phyloP scores from a whole-genome alignment of 495 filamentous ascomycete genomes.

The Podospora anserina region DNA sequence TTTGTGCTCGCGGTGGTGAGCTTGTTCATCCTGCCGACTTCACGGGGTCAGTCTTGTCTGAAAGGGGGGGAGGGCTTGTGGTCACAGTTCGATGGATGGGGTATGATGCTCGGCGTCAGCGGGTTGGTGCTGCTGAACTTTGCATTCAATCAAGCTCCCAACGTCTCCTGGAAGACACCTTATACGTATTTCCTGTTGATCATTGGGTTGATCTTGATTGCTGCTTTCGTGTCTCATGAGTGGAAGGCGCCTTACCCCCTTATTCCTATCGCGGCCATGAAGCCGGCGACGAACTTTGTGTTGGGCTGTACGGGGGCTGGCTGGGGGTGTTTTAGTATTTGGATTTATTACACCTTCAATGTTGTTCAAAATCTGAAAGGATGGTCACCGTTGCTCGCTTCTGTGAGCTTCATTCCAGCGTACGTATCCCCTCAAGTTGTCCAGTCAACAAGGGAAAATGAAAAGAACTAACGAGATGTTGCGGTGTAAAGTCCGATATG shows the following conservation, averaged over 20 bases:
- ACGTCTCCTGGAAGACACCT: slow-evolving; percentile 55
- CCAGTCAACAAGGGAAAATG: neutral
- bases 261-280: slow-evolving; percentile 51
- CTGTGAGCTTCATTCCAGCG: slow-evolving; percentile 37
- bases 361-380: slow-evolving; percentile 51
- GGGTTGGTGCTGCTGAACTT: slow-evolving; percentile 58
- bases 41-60: slow-evolving; percentile 18
- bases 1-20: slow-evolving; percentile 40
- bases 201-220: slow-evolving; percentile 50
- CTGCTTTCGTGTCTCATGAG: slow-evolving; percentile 52
- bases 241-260: slow-evolving; percentile 43
- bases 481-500: slow-evolving; percentile 32
- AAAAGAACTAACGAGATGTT: neutral
- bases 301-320: slow-evolving; percentile 53
- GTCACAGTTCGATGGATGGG: slow-evolving; percentile 49
- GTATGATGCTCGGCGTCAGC: slow-evolving; percentile 49
- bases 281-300: slow-evolving; percentile 49
- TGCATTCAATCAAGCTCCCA: slow-evolving; percentile 57
- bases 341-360: slow-evolving; percentile 54
- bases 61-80: slow-evolving; percentile 24
- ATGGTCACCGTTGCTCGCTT: slow-evolving; percentile 44
- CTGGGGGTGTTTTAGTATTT: slow-evolving; percentile 61
- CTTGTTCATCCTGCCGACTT: slow-evolving; percentile 47
- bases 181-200: slow-evolving; percentile 54
- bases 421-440: slow-evolving; percentile 30